Evolutionary conservation across 1,139 yeast genomes (phyloP).

Genomic region (Taiozyma sp.): DNA sequence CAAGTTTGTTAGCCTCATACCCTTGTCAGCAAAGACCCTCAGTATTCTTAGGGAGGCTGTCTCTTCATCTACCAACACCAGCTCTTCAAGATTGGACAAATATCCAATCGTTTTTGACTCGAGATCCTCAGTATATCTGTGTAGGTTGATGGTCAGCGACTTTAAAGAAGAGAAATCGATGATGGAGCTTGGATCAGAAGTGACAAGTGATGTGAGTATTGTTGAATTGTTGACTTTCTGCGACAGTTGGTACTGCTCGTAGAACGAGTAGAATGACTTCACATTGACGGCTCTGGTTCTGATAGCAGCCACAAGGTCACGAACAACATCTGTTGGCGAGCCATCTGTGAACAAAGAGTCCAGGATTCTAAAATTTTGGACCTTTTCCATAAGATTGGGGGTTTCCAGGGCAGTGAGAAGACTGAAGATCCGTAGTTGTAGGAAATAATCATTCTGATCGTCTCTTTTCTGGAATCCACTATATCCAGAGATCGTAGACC

Average conservation of each 20-base stretch:
- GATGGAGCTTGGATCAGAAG: not conserved
- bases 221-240: slow-evolving; percentile 6
- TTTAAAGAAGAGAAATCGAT: not conserved
- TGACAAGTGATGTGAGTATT: slow-evolving; percentile 9
- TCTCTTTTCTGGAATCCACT: slow-evolving; percentile 20
- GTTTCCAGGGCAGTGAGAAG: slow-evolving; percentile 17
- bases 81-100: slow-evolving; percentile 1
- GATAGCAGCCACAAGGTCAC: slow-evolving; percentile 16
- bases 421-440: slow-evolving; percentile 27
- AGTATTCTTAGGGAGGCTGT: slow-evolving; percentile 32
- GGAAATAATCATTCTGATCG: slow-evolving; percentile 30
- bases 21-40: slow-evolving; percentile 23
- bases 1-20: slow-evolving; percentile 18
- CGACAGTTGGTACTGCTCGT: slow-evolving; percentile 15
- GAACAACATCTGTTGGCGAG: slow-evolving; percentile 15
- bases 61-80: slow-evolving; percentile 27
- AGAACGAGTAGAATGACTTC: slow-evolving; percentile 10
- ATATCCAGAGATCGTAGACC: slow-evolving; percentile 28
- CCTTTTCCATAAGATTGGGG: slow-evolving; percentile 2
- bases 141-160: slow-evolving; percentile 1
- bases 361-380: slow-evolving; percentile 20
- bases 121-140: slow-evolving; percentile 1
- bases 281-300: slow-evolving; percentile 10
- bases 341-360: slow-evolving; percentile 23
- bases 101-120: slow-evolving; percentile 2